Evolutionary conservation across 176 grass and related monocot species (phyloP), one percentile per base, ranked within the genome.

Genomic region (Saccharum officinarum): DNA sequence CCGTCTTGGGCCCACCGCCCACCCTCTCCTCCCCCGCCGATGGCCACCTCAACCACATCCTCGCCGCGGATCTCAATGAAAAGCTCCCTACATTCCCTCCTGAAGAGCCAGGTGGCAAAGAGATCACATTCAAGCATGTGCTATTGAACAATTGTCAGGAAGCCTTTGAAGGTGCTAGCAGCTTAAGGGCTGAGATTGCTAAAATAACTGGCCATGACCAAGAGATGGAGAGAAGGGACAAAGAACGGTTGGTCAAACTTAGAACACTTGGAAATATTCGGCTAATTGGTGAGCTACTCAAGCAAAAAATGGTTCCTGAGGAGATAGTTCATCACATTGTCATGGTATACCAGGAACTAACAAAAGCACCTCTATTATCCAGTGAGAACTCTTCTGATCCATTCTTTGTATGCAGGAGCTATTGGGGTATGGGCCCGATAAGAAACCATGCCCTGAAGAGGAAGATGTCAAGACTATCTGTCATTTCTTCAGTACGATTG

Each of bases 271-370:
- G 94, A 80, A 97, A 97, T 81, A 97, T 97, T 67, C 87, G 92
- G 49, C 72, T 97, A 34, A 97, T 97, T 82, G 94, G 94, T 69
- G 94, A 97, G 79, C 87, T 97, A 62, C 89, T 97, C 39, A 97
- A 97, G 87, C 94, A 97, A 83, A 97, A 94, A 71, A 97, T 97
- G 94, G 92, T 97, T 70, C 89, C 92, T 68, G 92, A 94, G 86
- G 94, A 92, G 83, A 92, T 97, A 78, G 94, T 97, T 88, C 94
- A 94, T 93, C 92, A 97, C 83, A 97, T 97, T 82, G 92, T 97
- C 79, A 88, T 90, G 94, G 94, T 97, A 90, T 71, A 75, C 75
- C n/a, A 49, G 71, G 28, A 69, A 81, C 41, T 63, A 4, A 16
- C 3, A 45, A 20, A 3, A 64, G 15, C 57, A 64, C 25, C 39